A percentile compares a stretch with the other conserved stretches of the same genome.
Evolutionary conservation across 176 grass and related monocot species (phyloP).

Genomic region (Tuctoria greenei): DNA sequence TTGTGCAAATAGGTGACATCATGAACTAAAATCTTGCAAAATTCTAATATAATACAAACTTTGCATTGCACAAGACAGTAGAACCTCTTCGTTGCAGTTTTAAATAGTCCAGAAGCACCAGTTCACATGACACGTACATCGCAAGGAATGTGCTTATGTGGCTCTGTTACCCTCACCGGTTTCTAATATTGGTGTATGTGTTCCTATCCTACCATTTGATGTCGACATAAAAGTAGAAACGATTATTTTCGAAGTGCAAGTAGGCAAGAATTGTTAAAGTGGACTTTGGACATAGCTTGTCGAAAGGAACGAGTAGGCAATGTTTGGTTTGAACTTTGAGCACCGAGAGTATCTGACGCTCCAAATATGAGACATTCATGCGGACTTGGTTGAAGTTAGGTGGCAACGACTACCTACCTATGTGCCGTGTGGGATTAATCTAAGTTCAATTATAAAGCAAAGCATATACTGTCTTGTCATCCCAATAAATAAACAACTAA

Average conservation of each 20-base stretch:
- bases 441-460: conserved; percentile 8
- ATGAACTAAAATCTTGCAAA: no score
- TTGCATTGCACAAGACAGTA: no score
- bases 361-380: conserved; percentile 8
- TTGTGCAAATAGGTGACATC: no score
- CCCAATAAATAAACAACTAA: no score
- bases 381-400: conserved; percentile 39
- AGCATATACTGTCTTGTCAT: neutral
- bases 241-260: neutral
- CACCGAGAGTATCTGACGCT: neutral
- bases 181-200: neutral
- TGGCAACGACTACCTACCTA: conserved; percentile 35
- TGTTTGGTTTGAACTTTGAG: conserved; percentile 40
- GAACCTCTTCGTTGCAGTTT: no score
- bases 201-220: neutral
- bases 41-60: no score
- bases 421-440: conserved; percentile 12
- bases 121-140: no score
- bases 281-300: conserved; percentile 26
- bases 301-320: conserved; percentile 23
- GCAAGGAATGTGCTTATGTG: no score
- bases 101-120: no score
- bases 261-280: neutral
- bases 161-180: no score
- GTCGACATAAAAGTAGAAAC: neutral